Evolutionary conservation across 2,329 filamentous ascomycete species (phyloP).

Genomic region (Scopulariopsis brevicaulis): DNA sequence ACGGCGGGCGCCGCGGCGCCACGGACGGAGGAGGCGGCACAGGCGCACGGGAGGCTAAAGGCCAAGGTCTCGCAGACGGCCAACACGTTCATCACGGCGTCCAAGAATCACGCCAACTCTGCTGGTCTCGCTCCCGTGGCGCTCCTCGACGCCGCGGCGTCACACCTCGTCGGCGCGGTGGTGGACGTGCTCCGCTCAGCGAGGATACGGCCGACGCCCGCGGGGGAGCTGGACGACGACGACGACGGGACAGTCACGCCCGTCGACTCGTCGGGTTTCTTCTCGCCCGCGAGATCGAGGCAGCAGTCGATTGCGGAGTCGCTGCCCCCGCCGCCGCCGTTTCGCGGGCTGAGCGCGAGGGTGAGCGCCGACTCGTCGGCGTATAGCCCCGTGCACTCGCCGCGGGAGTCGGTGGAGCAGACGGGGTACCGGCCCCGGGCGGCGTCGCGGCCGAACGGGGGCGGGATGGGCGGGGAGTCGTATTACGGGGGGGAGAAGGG

Average conservation of each 20-base stretch:
- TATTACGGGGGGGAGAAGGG: constrained; percentile 18
- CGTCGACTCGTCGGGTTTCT: constrained; percentile 57
- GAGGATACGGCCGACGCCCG: constrained; percentile 70
- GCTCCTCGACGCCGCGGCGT: constrained; percentile 83
- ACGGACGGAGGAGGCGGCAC: constrained; percentile 35
- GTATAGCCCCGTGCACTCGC: constrained; percentile 64
- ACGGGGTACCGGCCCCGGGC: not conserved
- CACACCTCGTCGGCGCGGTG: constrained; percentile 74
- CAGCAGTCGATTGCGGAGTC: constrained; percentile 14
- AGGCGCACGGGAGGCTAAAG: constrained; percentile 58
- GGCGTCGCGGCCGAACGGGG: not conserved
- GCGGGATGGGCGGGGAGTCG: constrained; percentile 4
- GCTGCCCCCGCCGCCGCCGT: constrained; percentile 39
- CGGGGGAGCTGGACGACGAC: constrained; percentile 66
- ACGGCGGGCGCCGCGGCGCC: constrained; percentile 29
- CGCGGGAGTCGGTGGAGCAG: constrained; percentile 42
- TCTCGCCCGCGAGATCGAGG: constrained; percentile 42
- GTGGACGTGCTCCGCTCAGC: constrained; percentile 76
- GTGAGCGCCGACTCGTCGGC: constrained; percentile 60
- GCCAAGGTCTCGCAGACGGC: constrained; percentile 81
- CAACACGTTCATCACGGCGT: constrained; percentile 90
- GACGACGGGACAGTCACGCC: constrained; percentile 50
- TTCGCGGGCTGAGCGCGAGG: constrained; percentile 45
- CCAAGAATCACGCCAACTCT: constrained; percentile 79
- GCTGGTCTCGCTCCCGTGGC: constrained; percentile 87